Base-by-base conservation (phyloP, 331 rosid genomes). In the Telfairia occidentalis region DNA sequence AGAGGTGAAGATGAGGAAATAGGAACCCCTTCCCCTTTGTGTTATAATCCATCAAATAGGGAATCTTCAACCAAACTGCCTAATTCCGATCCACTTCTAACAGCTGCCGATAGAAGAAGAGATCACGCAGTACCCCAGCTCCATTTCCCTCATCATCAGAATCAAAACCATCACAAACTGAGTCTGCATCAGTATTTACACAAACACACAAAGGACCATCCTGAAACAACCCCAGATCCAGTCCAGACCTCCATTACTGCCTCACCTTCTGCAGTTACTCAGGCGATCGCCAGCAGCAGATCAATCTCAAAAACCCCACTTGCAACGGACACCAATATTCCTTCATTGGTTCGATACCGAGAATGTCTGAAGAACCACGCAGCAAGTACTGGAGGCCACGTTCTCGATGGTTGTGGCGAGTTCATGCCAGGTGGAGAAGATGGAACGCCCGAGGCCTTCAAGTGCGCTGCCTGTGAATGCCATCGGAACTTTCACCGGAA, bases 351-450 rank as follows among this genome's bases (percentile, higher is more conserved):
- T 28, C 75, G 89, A 72, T 92, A 95, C 73, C 82, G 89, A 77
- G 97, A 95, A 87, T 95, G 99, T 80, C 64, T 84, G 80, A 86
- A 83, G 79, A 95, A 95, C 75, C 97, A 95, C 75, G 99, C 99
- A 9, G 99, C 97, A n/a, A 85, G 83, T 81, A 85, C 72, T 57
- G 99, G 99, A 34, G 86, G 96, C 70, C 89, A 87, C 76, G 89
- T 89, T 38, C 85, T 92, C 9, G 99, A 95, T 58, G 99, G 99
- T 0, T 95, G 99, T 70, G 96, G 97, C 18, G 99, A 95, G 78
- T 95, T 95, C 88, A 95, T 92, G 99, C 92, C 97, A 16, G 77
- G 86, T 10, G 96, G 96, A 49, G 94, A 82, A 54, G 87, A 87
- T 42, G 90, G 89, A 74, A 76, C 88, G 2, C 78, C 80, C 2